phyloP scores from a whole-genome alignment of 139 green algal genomes.

The Penium margaritaceum region DNA sequence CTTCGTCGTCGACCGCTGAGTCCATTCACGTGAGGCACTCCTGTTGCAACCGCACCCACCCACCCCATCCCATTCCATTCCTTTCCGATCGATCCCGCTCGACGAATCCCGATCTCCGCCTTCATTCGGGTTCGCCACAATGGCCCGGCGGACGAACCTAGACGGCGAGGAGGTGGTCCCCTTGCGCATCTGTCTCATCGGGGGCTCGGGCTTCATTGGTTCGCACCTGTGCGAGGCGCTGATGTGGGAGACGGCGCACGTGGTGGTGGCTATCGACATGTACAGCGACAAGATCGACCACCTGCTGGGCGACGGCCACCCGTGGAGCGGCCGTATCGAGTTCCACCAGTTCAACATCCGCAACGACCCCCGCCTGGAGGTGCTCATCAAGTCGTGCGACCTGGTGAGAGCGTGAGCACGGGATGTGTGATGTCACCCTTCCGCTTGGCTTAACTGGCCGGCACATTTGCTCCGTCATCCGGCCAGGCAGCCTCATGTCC shows the following conservation, averaged over 20 bases:
- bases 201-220: conserved; percentile 37
- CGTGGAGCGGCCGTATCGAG: conserved; percentile 18
- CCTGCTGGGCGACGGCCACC: conserved; percentile 16
- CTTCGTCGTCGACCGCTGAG: no score
- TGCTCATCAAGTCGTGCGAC: conserved; percentile 28
- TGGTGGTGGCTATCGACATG: conserved; percentile 33
- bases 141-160: conserved; percentile 1
- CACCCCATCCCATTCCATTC: no score
- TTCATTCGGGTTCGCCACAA: no score
- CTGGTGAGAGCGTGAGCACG: no score
- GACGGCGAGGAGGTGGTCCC: conserved; percentile 15
- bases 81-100: no score
- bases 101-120: no score
- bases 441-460: no score
- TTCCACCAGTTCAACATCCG: conserved; percentile 38
- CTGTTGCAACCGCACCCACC: no score
- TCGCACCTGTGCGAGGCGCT: conserved; percentile 26
- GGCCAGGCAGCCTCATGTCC: no score
- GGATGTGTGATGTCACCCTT: no score
- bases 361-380: conserved; percentile 25
- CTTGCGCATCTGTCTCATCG: conserved; percentile 27
- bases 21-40: no score
- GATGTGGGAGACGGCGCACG: conserved; percentile 31
- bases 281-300: conserved; percentile 36
- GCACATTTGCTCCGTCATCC: no score